Evolutionary conservation across 192 early-diverging fungal species (phyloP).

Genomic region (Gonapodya prolifera): DNA sequence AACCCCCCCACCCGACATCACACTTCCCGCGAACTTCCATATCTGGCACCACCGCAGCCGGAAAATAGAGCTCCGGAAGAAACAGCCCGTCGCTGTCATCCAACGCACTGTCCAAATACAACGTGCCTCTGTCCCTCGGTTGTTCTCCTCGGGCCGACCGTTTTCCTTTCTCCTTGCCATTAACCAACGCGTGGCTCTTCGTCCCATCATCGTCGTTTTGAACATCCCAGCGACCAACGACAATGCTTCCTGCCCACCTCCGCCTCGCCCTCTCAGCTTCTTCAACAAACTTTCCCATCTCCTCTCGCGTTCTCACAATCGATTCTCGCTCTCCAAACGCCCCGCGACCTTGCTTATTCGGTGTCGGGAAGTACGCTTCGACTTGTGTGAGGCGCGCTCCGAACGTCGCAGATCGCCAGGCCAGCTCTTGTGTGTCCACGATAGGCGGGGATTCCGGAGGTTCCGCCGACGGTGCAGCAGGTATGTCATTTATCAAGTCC

Average conservation of each 20-base stretch:
- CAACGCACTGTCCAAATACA: too few species aligned
- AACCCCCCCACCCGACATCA: not conserved
- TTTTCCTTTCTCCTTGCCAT: not conserved
- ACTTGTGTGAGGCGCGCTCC: not conserved
- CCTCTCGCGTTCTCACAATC: constrained; percentile 35
- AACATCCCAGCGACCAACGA: not conserved
- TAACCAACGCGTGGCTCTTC: not conserved
- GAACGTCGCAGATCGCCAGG: not conserved
- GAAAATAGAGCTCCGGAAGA: not conserved
- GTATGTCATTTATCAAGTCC: not conserved
- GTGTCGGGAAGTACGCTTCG: not conserved
- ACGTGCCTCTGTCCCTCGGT: too few species aligned
- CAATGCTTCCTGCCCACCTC: not conserved
- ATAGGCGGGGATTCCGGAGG: not conserved
- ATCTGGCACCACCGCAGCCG: not conserved
- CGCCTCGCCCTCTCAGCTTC: not conserved
- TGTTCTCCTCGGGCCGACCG: too few species aligned
- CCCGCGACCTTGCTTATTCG: constrained; percentile 25
- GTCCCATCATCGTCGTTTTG: not conserved
- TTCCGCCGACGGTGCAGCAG: not conserved
- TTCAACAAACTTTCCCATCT: constrained; percentile 37
- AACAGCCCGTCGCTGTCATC: not conserved
- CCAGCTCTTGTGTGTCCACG: not conserved
- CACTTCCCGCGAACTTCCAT: not conserved
- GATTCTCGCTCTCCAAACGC: constrained; percentile 43